Evolutionary conservation across 2,329 filamentous ascomycete genomes (phyloP), one percentile per base, ranked within the genome.

Genomic region (Ophiostoma montium): DNA sequence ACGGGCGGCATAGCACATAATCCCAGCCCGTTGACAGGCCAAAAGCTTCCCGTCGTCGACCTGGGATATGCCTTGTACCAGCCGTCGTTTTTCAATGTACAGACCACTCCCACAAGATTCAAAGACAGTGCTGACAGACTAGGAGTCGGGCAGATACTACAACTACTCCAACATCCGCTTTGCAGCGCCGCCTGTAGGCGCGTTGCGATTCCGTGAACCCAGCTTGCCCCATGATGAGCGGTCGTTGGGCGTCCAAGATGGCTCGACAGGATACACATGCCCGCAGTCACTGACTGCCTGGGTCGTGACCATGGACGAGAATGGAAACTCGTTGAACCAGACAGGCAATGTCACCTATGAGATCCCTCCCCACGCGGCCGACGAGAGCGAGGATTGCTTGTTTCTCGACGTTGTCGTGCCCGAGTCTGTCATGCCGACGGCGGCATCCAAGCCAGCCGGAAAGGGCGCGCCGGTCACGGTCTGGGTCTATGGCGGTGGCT

Each of bases 401-500:
- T 48, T 48, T 41, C 46, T 48, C 3, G 46, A 48, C 16, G 35
- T 48, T 21, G 23, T 38, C n/a, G 35, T 48, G 7, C 36, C 46
- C 35, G 36, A 41, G n/a, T 5, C 10, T 5, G 43, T 45, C 43
- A 45, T 45, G 43, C n/a, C 43, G 5, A 19, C 35, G 10, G 30
- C 15, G 11, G 8, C 16, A 8, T 12, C 35, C 23, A 41, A 41
- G 2, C 16, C 43, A 15, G 16, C 31, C 16, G 31, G 31, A 16
- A 18, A 21, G 3, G 35, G 33, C 8, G 46, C 46, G 5, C 46
- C 46, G 10, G 46, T 48, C 9, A 21, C 41, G 4, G 46, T 48
- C 21, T 48, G 46, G 46, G 41, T 48, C 18, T 41, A 48, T 16
- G 35, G 46, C 18, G 46, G 46, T 33, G 46, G 46, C 35, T 48